Evolutionary conservation across 441 rosid species (phyloP).

Genomic region (Pelargonium cotyledonis): DNA sequence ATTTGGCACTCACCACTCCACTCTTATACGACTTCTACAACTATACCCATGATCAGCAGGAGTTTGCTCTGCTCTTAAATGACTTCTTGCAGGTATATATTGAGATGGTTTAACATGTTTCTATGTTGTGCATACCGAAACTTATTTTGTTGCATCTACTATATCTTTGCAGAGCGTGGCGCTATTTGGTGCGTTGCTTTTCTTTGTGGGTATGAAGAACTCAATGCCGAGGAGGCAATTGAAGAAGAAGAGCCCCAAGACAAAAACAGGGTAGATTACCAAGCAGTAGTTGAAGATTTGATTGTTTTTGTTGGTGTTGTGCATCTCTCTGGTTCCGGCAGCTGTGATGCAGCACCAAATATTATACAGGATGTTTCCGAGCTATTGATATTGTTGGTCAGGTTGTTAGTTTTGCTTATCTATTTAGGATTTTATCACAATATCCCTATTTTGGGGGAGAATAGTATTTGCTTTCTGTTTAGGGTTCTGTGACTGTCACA

Average conservation of each 20-base stretch:
- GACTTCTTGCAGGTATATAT: conserved; percentile 32
- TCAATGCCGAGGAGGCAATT: conserved; percentile 57
- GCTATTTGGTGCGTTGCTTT: conserved; percentile 58
- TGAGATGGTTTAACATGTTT: background rate
- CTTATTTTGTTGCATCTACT: background rate
- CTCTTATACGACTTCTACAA: conserved; percentile 43
- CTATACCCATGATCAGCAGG: conserved; percentile 26
- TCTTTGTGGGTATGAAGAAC: conserved; percentile 76
- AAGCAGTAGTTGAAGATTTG: too few species aligned
- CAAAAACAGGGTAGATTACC: conserved; percentile 28
- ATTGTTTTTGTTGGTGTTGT: too few species aligned
- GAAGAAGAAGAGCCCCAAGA: conserved; percentile 52
- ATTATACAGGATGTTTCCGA: too few species aligned
- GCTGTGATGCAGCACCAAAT: too few species aligned
- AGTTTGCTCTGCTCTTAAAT: conserved; percentile 26
- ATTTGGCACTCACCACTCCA: conserved; percentile 33
- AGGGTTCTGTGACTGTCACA: too few species aligned
- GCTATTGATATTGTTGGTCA: too few species aligned
- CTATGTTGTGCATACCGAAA: background rate
- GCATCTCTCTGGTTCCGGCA: too few species aligned
- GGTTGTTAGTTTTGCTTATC: too few species aligned
- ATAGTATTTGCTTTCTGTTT: too few species aligned
- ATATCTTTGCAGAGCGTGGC: conserved; percentile 30
- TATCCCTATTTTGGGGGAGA: too few species aligned
- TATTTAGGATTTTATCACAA: too few species aligned